Base-by-base conservation (phyloP, 768 basidiomycete species). In the Podaxis sp. region DNA sequence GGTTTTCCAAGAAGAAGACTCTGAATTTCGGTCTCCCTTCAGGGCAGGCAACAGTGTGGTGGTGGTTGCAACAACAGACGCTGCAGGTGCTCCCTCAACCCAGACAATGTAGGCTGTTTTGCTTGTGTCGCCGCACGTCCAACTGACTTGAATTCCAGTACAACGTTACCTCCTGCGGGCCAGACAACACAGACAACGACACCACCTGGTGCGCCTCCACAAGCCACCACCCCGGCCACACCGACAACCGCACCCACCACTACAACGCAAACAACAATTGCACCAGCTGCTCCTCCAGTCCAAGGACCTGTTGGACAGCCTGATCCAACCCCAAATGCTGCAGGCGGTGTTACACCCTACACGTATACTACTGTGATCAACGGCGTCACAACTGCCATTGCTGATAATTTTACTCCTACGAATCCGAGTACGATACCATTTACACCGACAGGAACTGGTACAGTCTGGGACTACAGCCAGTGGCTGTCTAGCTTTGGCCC, bases 221-320 rank as follows among this genome's bases (percentile, higher is more conserved):
- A 69, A n/a, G 30, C 70, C 5, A 38, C 66, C 2, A 13, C 68
- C 7, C 58, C 68, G 6, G 63, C 71, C 13, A 66, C 69, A n/a
- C 49, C 66, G n/a, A 33, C 69, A 13, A 46, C 74, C 13, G 65
- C 69, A n/a, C 49, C 66, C 17, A 33, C 69, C 15, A 41, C 73
- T 13, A 66, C 73, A 1, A 66, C 72, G 0, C 58, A 33, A 22
- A 46, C 59, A 41, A 52, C 58, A 8, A 37, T 28, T 2, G 20
- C 55, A 6, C 41, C 48, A 8, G 48, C 46, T 11, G 24, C 61
- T 0, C 54, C 61, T 28, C 33, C 37, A 24, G 54, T 12, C 65
- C 77, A 75, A 61, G 86, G 85, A 0, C 85, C 87, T 2, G 87
- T 89, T 0, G 88, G 81, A 6, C 80, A 82, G 65, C 85, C 86